Base-by-base conservation (phyloP, 2,329 filamentous ascomycete species). In the Dothidotthia symphoricarpi region DNA sequence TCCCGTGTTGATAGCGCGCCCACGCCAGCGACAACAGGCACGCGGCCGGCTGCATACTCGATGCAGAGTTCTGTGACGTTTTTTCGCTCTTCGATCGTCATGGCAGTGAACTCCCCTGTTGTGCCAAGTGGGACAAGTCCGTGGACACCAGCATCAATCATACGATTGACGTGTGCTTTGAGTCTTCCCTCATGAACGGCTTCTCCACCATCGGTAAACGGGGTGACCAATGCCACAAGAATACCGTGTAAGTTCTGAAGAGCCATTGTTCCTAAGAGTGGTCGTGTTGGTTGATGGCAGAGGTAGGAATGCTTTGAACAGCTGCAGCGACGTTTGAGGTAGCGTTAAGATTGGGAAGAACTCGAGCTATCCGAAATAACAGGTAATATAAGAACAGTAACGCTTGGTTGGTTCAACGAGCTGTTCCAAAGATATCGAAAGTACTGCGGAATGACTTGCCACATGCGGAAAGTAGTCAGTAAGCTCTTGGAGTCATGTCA, bases 81-180 rank as follows among this genome's bases (percentile, higher is more conserved):
- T 47, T 75, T 75, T 36, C 74, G 69, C 49, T 76, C 74, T 6
- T 69, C 59, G 8, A 62, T 47, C 14, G 59, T 62, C 39, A 75
- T 49, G 5, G 69, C 63, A 4, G 73, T 72, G 58, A 76, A 76
- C 46, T 76, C 74, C 34, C 73, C 74, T 0, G 71, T 73, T 56
- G 72, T 75, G 29, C 74, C 74, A 4, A 72, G 72, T 0, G 73
- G 73, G 2, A 76, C 73, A 15, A 76, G 64, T 22, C 74, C 73
- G 49, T 76, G 73, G 13, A 74, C 63, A 3, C 74, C 74, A 1
- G 67, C 66, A 3, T 57, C 44, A 40, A 76, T 66, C 11, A 74
- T 64, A 36, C 64, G 64, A 38, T 75, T 64, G 46, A 76, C 70
- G 53, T 76, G 73, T 9, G 61, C 46, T 51, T 71, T 51, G 0